Conservation (phyloP, 306 rosid species). For the Lotus japonicus region DNA sequence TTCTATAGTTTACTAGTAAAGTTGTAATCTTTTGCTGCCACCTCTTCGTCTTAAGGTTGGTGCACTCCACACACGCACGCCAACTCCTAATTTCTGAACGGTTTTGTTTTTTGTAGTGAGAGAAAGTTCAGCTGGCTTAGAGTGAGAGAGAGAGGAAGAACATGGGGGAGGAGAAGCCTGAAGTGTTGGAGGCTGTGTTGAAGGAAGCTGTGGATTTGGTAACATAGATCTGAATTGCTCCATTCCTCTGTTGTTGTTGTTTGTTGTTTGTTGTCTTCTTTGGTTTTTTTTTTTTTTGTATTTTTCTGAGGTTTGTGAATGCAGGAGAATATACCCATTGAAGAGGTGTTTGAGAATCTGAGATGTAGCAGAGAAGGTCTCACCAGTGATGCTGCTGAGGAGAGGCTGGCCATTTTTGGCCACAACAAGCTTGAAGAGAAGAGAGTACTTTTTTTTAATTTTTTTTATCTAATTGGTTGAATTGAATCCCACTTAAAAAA, state of each 20-base stretch:
- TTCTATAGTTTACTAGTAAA: background rate
- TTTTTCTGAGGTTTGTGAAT: slow-evolving; percentile 19
- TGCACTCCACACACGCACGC: background rate
- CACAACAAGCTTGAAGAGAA: slow-evolving; percentile 98
- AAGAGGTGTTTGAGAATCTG: slow-evolving; percentile 92
- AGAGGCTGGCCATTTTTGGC: slow-evolving; percentile 76
- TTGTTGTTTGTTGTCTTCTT: background rate
- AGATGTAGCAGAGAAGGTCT: slow-evolving; percentile 96
- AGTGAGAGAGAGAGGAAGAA: background rate
- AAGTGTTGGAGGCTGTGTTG: slow-evolving; percentile 81
- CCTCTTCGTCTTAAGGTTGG: slow-evolving; percentile 27
- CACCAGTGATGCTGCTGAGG: slow-evolving; percentile 79
- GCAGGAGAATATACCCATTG: slow-evolving; percentile 96
- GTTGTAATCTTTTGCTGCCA: background rate
- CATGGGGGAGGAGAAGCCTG: slow-evolving; percentile 70
- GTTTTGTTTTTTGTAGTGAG: slow-evolving; percentile 44
- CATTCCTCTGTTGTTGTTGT: background rate
- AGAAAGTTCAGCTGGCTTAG: slow-evolving; percentile 18
- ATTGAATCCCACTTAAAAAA: background rate
- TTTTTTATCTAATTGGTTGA: background rate
- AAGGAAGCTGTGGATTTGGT: slow-evolving; percentile 99
- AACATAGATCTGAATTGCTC: slow-evolving; percentile 53
- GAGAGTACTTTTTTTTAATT: slow-evolving; percentile 35
- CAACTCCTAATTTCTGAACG: slow-evolving; percentile 34
- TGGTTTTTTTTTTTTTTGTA: background rate